Evolutionary conservation across 2,329 filamentous ascomycete species (phyloP).

Genomic region (Domatiomyces globalis): DNA sequence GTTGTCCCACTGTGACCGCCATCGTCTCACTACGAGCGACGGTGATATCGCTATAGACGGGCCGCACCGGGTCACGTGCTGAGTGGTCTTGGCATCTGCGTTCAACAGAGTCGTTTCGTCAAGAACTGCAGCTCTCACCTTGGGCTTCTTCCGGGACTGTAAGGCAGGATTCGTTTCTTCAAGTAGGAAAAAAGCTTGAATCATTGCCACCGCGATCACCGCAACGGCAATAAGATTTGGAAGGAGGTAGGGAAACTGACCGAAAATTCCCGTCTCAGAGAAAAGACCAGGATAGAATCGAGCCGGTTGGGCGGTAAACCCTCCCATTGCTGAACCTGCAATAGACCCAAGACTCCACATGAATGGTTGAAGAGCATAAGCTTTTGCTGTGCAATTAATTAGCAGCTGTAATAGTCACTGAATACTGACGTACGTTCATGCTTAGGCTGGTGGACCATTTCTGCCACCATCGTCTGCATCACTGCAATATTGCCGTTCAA

Average conservation of each 20-base stretch:
- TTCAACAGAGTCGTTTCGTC: too few species aligned
- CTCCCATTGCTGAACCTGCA: constrained; percentile 11
- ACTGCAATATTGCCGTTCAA: constrained; percentile 61
- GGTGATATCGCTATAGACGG: too few species aligned
- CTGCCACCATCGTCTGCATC: constrained; percentile 59
- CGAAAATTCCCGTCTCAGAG: constrained; percentile 12
- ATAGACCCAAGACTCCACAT: constrained; percentile 16
- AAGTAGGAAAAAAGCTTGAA: constrained; percentile 11
- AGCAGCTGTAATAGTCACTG: not conserved
- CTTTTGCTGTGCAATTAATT: not conserved
- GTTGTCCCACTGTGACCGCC: too few species aligned
- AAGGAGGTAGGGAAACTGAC: constrained; percentile 15
- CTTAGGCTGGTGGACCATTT: constrained; percentile 50
- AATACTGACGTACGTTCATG: constrained; percentile 25
- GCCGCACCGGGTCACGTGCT: too few species aligned
- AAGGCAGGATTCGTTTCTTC: constrained; percentile 12
- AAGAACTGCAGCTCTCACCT: too few species aligned
- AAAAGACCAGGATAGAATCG: not conserved
- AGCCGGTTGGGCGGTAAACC: constrained; percentile 13
- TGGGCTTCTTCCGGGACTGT: too few species aligned
- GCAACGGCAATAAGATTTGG: constrained; percentile 13
- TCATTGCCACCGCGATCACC: constrained; percentile 10
- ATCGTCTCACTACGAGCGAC: too few species aligned
- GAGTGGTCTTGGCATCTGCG: too few species aligned
- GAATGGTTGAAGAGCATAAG: constrained; percentile 10